Percentiles rank a stretch among this genome's conserved stretches.
Evolutionary conservation across 805 yeast genomes (phyloP).

Genomic region (Yamadazyma phyllophila): DNA sequence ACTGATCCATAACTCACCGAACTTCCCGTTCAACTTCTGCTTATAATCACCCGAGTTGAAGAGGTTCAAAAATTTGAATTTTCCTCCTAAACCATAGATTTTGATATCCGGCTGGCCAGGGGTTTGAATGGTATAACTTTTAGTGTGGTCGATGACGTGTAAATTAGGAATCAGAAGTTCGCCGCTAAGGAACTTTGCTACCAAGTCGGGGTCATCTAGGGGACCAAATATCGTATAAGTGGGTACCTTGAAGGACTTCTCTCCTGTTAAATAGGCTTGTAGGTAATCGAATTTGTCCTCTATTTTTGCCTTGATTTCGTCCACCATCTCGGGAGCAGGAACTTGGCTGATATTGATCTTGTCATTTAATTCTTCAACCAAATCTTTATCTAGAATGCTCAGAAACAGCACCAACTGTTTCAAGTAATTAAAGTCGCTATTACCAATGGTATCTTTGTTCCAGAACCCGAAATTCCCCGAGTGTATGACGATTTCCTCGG

Average conservation of each 20-base stretch:
- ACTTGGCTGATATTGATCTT: conserved; percentile 34
- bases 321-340: conserved; percentile 12
- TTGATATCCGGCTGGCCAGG: conserved; percentile 44
- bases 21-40: conserved; percentile 21
- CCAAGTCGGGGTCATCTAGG: conserved; percentile 67
- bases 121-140: conserved; percentile 36
- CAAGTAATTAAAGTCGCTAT: conserved; percentile 52
- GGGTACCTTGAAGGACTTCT: conserved; percentile 48
- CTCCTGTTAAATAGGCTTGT: conserved; percentile 30
- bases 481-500: conserved; percentile 48
- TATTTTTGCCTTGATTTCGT: conserved; percentile 9
- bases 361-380: conserved; percentile 51
- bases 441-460: conserved; percentile 52
- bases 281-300: conserved; percentile 10
- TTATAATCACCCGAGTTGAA: conserved; percentile 31
- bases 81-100: conserved; percentile 72
- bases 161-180: conserved; percentile 55
- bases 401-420: conserved; percentile 69
- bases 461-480: conserved; percentile 82
- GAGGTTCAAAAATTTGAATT: conserved; percentile 60
- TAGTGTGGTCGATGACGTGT: conserved; percentile 58
- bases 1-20: conserved; percentile 73
- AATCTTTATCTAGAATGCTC: conserved; percentile 49
- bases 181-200: conserved; percentile 60
- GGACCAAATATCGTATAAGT: conserved; percentile 79